These are phyloP conservation scores for Phoenix roebelenii DNA, from an alignment of 176 grass and related monocot genomes.

Conservation along the genomic window DNA sequence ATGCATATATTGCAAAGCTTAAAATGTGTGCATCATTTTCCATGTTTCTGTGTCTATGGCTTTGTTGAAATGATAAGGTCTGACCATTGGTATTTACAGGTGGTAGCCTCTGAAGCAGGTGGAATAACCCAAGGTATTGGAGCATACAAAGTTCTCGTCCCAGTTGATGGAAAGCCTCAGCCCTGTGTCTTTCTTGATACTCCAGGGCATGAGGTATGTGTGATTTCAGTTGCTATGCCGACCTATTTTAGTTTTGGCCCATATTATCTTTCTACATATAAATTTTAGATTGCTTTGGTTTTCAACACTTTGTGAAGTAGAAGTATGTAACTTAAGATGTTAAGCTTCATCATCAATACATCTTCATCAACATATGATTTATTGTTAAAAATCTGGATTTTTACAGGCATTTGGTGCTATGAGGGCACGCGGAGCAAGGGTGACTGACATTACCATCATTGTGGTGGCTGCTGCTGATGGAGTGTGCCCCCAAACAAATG, in stretches of 20 bases:
- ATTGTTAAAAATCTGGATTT: conserved; percentile 9
- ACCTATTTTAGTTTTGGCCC: too few species aligned
- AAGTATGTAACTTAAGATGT: too few species aligned
- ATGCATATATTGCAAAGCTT: too few species aligned
- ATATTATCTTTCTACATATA: neutral
- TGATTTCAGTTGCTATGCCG: neutral
- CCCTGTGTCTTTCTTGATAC: conserved; percentile 96
- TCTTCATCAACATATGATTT: neutral
- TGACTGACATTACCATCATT: conserved; percentile 90
- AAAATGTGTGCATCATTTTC: neutral
- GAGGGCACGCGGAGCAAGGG: conserved; percentile 85
- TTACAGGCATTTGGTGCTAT: conserved; percentile 94
- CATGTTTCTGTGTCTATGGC: neutral
- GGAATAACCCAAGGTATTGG: conserved; percentile 99
- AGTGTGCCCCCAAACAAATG: conserved; percentile 81
- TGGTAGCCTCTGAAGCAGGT: conserved; percentile 90
- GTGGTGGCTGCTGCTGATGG: conserved; percentile 96
- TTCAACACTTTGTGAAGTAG: too few species aligned
- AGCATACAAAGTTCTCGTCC: conserved; percentile 88
- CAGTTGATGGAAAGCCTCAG: conserved; percentile 67
- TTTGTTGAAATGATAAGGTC: conserved; percentile 3
- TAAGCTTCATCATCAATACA: too few species aligned
- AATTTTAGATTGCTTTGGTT: neutral
- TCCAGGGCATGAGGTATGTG: conserved; percentile 80
- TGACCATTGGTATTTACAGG: conserved; percentile 49